Percentiles rank a stretch among this genome's conserved stretches.
Conservation (phyloP, 352 stramenopile genomes). For the Achlya hypogyna region DNA sequence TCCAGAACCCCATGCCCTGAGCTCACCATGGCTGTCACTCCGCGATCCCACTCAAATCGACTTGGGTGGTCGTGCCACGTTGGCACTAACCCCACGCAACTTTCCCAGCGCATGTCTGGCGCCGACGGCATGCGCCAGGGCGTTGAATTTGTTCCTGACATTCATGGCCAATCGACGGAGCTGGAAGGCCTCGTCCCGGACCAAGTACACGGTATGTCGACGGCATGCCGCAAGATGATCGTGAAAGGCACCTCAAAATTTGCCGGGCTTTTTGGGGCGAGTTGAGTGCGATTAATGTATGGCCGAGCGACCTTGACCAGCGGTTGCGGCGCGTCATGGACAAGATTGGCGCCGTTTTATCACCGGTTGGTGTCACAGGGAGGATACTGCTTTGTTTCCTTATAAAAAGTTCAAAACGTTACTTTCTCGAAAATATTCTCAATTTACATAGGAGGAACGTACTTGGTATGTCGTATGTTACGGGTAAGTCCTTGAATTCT, state of each 20-base stretch:
- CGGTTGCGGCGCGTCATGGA: conserved; percentile 3
- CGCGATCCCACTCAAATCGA: neutral
- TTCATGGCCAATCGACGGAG: neutral
- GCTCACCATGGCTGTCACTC: too few species aligned
- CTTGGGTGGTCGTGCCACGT: neutral
- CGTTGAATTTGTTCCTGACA: too few species aligned
- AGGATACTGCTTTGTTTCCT: neutral
- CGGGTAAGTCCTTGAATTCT: neutral
- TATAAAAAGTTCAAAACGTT: neutral
- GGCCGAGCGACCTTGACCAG: neutral
- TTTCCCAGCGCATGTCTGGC: neutral
- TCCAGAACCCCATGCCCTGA: too few species aligned
- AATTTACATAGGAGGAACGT: neutral
- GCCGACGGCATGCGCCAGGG: too few species aligned
- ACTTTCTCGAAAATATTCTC: neutral
- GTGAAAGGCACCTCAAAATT: neutral
- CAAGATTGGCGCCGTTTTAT: neutral
- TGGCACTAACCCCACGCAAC: neutral
- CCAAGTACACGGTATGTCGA: neutral
- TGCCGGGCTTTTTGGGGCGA: too few species aligned
- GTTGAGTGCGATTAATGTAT: neutral
- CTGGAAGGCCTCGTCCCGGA: neutral
- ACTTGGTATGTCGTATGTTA: neutral
- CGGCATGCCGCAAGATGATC: neutral
- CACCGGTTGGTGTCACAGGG: neutral